Evolutionary conservation across 805 yeast genomes (phyloP).

Genomic region (Pichia membranifaciens): DNA sequence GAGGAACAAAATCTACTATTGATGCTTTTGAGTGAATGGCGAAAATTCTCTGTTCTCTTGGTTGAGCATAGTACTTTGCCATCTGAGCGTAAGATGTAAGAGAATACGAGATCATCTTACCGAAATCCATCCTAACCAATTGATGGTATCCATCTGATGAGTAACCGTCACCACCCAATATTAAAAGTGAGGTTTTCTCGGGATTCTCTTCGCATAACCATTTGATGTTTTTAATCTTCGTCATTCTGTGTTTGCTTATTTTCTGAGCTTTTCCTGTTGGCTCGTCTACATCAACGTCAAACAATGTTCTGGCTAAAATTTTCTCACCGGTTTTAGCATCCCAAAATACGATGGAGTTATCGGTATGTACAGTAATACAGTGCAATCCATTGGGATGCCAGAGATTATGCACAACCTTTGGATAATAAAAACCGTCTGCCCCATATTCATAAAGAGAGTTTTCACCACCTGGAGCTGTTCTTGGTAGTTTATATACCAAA

Average conservation of each 20-base stretch:
- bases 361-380: conserved; percentile 69
- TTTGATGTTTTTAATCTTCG: conserved; percentile 46
- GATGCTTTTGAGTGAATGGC: conserved; percentile 47
- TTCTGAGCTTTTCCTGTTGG: conserved; percentile 32
- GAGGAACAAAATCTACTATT: conserved; percentile 42
- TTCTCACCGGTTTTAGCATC: conserved; percentile 74
- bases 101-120: conserved; percentile 70
- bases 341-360: conserved; percentile 88
- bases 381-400: conserved; percentile 96
- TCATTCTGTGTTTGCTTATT: conserved; percentile 23
- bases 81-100: conserved; percentile 80
- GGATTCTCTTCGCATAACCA: conserved; percentile 84
- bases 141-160: conserved; percentile 37
- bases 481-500: conserved; percentile 57
- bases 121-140: conserved; percentile 63
- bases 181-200: conserved; percentile 66
- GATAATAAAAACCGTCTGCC: conserved; percentile 24
- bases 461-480: conserved; percentile 71
- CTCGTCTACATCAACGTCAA: conserved; percentile 57
- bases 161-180: conserved; percentile 62
- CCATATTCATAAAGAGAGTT: conserved; percentile 29
- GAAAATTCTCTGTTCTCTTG: conserved; percentile 48
- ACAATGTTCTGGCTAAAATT: conserved; percentile 66
- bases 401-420: conserved; percentile 41
- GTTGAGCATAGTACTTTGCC: conserved; percentile 66